A percentile compares a stretch with the other conserved stretches of the same genome.
These are phyloP conservation scores for Trichosporon coremiiforme DNA, from an alignment of 1,284 basidiomycete genomes.

Conservation along the genomic window DNA sequence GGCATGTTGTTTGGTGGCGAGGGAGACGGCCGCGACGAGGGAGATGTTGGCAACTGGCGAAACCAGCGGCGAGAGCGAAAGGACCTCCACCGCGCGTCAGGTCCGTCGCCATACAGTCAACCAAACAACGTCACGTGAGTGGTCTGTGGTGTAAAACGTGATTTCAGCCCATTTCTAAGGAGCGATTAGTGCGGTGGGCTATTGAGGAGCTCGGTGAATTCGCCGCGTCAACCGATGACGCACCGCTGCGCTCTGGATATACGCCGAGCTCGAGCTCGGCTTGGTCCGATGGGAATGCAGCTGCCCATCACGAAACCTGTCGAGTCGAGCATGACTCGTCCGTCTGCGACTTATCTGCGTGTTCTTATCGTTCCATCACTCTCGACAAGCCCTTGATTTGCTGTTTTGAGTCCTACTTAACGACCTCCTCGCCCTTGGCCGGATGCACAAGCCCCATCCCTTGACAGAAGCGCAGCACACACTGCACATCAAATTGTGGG, in stretches of 20 bases:
- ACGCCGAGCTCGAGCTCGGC: slow-evolving; percentile 18
- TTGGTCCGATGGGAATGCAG: slow-evolving; percentile 8
- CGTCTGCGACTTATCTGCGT: neutral
- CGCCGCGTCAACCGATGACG: slow-evolving; percentile 8
- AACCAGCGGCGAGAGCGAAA: neutral
- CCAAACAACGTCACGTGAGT: slow-evolving; percentile 17
- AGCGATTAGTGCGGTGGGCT: neutral
- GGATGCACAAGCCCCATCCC: neutral
- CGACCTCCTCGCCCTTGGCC: neutral
- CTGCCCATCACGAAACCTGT: neutral
- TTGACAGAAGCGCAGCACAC: neutral
- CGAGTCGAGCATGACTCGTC: neutral
- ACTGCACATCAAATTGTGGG: slow-evolving; percentile 14
- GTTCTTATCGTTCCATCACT: neutral
- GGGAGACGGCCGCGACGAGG: neutral
- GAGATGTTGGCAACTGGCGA: neutral
- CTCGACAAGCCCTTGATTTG: neutral
- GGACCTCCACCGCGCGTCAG: slow-evolving; percentile 15
- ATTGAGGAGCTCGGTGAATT: neutral
- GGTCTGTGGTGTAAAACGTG: too few relatives aligned
- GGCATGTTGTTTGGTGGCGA: neutral
- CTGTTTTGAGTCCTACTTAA: neutral
- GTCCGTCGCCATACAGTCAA: slow-evolving; percentile 11
- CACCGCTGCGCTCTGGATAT: neutral
- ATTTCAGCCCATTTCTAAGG: neutral